phyloP scores from a whole-genome alignment of 1,284 basidiomycete genomes.

The Rhodotorula sp. region DNA sequence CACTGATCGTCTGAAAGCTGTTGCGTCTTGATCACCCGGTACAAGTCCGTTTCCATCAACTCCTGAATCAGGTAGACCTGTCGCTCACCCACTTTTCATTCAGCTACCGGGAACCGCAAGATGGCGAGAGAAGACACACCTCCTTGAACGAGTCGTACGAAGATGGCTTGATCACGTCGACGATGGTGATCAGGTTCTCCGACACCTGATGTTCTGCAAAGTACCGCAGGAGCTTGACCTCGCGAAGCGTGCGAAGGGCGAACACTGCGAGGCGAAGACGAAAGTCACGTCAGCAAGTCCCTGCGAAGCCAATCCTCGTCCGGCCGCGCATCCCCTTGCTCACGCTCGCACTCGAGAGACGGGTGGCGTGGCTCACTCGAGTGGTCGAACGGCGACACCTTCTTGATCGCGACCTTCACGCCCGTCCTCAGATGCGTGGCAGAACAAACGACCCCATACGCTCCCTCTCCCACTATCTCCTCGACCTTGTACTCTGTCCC shows the following conservation, averaged over 20 bases:
- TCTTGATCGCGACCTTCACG: conserved; percentile 54
- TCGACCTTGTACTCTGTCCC: conserved; percentile 45
- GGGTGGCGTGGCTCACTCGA: conserved; percentile 52
- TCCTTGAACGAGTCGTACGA: conserved; percentile 91
- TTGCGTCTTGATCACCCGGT: conserved; percentile 82
- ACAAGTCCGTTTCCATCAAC: conserved; percentile 86
- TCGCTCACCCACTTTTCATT: not conserved
- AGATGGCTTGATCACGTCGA: conserved; percentile 88
- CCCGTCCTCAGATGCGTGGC: conserved; percentile 49
- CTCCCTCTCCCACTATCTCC: conserved; percentile 52
- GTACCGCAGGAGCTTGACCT: conserved; percentile 69
- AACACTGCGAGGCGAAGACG: conserved; percentile 56
- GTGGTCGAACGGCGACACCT: conserved; percentile 81
- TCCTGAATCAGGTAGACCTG: conserved; percentile 74
- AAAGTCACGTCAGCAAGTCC: not conserved
- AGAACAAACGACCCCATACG: conserved; percentile 52
- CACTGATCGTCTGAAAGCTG: conserved; percentile 82
- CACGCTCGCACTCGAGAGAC: too few species aligned
- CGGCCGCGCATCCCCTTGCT: too few species aligned
- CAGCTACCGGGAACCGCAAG: too few species aligned
- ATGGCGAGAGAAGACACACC: conserved; percentile 18
- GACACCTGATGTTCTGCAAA: conserved; percentile 46
- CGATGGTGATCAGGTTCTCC: conserved; percentile 75
- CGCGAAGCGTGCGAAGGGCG: conserved; percentile 75
- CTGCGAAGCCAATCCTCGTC: too few species aligned